A percentile compares a stretch with the other conserved stretches of the same genome.
Conservation (phyloP, 2,329 filamentous ascomycete genomes). For the Aspergillus aculeatus region DNA sequence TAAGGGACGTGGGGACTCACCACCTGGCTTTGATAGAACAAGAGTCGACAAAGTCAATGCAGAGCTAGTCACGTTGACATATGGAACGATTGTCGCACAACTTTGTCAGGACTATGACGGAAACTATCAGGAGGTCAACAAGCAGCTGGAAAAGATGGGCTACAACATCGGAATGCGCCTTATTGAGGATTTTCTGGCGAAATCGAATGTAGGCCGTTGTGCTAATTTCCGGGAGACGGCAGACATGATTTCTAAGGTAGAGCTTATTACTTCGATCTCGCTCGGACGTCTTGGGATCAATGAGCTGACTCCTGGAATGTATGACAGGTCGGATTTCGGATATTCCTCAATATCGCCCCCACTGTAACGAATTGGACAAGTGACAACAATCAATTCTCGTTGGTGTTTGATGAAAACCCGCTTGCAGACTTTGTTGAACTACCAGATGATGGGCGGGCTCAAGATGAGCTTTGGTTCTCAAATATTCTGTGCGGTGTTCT, state of each 20-base stretch:
- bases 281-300: neutral
- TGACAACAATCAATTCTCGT: conserved; percentile 93
- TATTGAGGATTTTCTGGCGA: conserved; percentile 96
- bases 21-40: conserved; percentile 58
- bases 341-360: conserved; percentile 95
- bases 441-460: conserved; percentile 89
- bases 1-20: neutral
- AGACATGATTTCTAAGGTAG: conserved; percentile 90
- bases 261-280: conserved; percentile 4
- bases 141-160: conserved; percentile 97
- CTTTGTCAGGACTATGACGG: conserved; percentile 94
- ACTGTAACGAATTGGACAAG: conserved; percentile 92
- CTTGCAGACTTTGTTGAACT: conserved; percentile 96
- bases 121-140: conserved; percentile 94
- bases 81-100: conserved; percentile 95
- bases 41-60: conserved; percentile 97
- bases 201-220: conserved; percentile 86
- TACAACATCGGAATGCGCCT: conserved; percentile 96
- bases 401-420: conserved; percentile 96
- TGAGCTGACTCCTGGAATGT: conserved; percentile 5
- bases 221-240: conserved; percentile 93
- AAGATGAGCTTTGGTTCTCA: conserved; percentile 97
- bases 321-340: conserved; percentile 89
- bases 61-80: conserved; percentile 94
- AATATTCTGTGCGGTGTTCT: conserved; percentile 95